Evolutionary conservation across 768 basidiomycete genomes (phyloP), one percentile per base, ranked within the genome.

Genomic region (Russula brevipes): DNA sequence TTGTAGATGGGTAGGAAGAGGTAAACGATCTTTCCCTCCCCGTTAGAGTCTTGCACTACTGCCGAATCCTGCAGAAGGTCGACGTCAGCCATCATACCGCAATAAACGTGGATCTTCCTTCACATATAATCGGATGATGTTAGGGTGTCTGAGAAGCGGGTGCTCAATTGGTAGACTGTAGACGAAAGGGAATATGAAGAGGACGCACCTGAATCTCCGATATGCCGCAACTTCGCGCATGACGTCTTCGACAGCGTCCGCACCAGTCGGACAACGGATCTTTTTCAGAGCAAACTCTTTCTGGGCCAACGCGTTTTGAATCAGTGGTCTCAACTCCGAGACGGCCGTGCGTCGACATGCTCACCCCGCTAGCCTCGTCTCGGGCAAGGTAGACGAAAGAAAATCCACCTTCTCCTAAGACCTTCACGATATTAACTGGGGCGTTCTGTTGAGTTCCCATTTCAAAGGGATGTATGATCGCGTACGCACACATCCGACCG

Each of bases 231-330:
- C 88, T 73, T 93, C 92, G 54, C 85, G 80, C 89, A 93, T 87
- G 4, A 86, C 91, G 72, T 93, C 91, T 70, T 88, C 88, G 60
- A 98, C 93, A 10, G 87, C 88, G 59, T 96, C 94, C 6, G 83
- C 79, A 8, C 93, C 93, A 46, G 88, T 88, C 1, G 92, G 93
- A 79, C 94, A 95, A 49, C 94, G 82, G 72, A 97, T 95, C 77
- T 97, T 98, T 80, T 99, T 99, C 66, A 99, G 78, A 0, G 97
- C 97, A 69, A 96, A 98, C 79, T 91, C 85, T 66, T 94, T 82
- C 84, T 94, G 74, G 1, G 71, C 5, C 45, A 31, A 54, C 10
- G 51, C 53, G 33, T 30, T 44, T 38, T 24, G 35, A 4, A 24
- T 54, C n/a, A 56, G 46, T 45, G 39, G 35, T 30, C 11, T 75